Evolutionary conservation across 2,329 filamentous ascomycete genomes (phyloP), one percentile per base, ranked within the genome.

Genomic region (Pseudogymnoascus sp.): DNA sequence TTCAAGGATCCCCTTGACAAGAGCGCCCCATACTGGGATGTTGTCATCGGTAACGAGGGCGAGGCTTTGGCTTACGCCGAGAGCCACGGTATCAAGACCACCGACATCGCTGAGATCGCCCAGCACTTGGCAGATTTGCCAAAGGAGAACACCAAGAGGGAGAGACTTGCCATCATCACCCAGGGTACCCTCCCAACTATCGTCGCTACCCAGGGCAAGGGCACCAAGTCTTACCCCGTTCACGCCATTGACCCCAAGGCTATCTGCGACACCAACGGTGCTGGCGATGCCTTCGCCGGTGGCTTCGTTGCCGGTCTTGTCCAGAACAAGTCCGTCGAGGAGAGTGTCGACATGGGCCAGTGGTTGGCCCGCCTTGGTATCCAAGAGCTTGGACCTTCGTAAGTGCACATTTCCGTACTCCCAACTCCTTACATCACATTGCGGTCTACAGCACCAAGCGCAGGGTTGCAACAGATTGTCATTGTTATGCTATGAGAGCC

Each of bases 251-350:
- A 84, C 69, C 80, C 84, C 75, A 82, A 84, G 60, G 80, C 90
- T 78, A 97, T 99, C 78, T 89, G 89, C 77, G 94, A 99, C 79
- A 97, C 93, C 76, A 97, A 93, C 75, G 94, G 94, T 74, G 94
- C 94, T 66, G 94, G 92, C 75, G 94, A 99, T 75, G 93, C 94
- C 62, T 99, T 99, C 73, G 93, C 94, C 64, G 94, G 92, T 73
- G 94, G 94, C 67, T 92, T 99, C 78, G 82, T 91, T 63, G 94
- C 94, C 62, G 94, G 92, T 73, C 81, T 97, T 67, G 87, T 96
- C 66, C 82, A 93, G 77, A 91, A 89, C 76, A 90, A 94, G 80
- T 75, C 85, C 62, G 82, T 99, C 60, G 87, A 89, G 71, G 85
- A 87, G 69, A 84, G 84, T 72, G 83, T 99, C 70, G 90, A 97